Evolutionary conservation across 306 rosid genomes (phyloP).

Genomic region (Acacia crassicarpa): DNA sequence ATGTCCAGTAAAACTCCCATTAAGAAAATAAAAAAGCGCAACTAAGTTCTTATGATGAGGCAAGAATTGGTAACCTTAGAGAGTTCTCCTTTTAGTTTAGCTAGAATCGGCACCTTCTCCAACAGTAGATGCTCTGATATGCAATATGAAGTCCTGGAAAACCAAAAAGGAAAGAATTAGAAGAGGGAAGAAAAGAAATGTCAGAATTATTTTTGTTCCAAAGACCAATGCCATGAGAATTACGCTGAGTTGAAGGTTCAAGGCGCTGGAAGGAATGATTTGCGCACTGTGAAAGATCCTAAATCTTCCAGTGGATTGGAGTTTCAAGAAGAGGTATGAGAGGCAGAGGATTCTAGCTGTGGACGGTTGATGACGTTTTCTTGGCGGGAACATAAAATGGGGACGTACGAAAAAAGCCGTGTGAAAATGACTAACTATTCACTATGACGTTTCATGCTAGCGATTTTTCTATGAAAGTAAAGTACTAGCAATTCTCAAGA

Average conservation of each 20-base stretch:
- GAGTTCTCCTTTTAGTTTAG: background rate
- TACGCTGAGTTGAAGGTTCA: background rate
- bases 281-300: slow-evolving; percentile 21
- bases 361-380: background rate
- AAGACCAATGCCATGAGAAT: background rate
- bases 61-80: slow-evolving; percentile 26
- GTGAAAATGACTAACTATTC: background rate
- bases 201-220: background rate
- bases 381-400: slow-evolving; percentile 4
- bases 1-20: background rate
- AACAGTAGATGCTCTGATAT: slow-evolving; percentile 18
- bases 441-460: too few relatives aligned
- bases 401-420: slow-evolving; percentile 2
- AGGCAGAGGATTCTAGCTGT: background rate
- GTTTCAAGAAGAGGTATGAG: slow-evolving; percentile 9
- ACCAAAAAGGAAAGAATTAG: background rate
- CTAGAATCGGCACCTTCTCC: slow-evolving; percentile 32
- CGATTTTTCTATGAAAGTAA: too few relatives aligned
- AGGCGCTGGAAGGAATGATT: slow-evolving; percentile 22
- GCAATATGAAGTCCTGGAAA: slow-evolving; percentile 17
- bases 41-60: background rate
- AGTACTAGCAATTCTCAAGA: too few relatives aligned
- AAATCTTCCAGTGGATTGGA: slow-evolving; percentile 22
- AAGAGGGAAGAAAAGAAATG: background rate
- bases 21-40: background rate